Percentiles rank a stretch among this genome's conserved stretches.
phyloP scores from a whole-genome alignment of 148 eudicot genomes.

The Fagopyrum homotropicum region DNA sequence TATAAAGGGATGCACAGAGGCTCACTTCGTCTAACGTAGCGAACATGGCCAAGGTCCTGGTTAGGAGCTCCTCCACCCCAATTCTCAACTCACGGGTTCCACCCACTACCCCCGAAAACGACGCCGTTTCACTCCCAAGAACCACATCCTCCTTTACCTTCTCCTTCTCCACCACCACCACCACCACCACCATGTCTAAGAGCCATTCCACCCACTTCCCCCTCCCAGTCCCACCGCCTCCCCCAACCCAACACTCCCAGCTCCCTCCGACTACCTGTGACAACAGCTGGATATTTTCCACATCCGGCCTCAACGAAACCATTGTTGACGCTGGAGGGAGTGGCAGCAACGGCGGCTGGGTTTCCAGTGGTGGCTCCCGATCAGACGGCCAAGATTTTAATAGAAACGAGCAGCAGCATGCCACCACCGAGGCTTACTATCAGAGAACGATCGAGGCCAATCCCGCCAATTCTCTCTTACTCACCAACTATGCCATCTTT shows the following conservation, averaged over 20 bases:
- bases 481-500: constrained; percentile 4
- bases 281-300: neutral
- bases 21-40: neutral
- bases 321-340: neutral
- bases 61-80: constrained; percentile 5
- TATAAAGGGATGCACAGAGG: neutral
- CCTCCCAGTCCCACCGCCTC: neutral
- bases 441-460: constrained; percentile 9
- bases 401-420: neutral
- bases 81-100: neutral
- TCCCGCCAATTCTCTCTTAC: constrained; percentile 4
- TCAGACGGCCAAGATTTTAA: neutral
- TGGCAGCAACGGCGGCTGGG: neutral
- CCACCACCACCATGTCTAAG: neutral
- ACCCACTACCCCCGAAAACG: neutral
- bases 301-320: neutral
- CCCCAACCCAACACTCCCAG: neutral
- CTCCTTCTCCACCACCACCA: neutral
- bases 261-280: neutral
- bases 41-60: neutral
- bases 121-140: neutral
- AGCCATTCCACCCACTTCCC: neutral
- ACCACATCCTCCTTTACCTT: constrained; percentile 1
- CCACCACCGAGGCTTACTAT: constrained; percentile 1
- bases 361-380: neutral